Evolutionary conservation across 805 yeast genomes (phyloP), one percentile per base, ranked within the genome.

Genomic region (Scheffersomyces amazonensis): DNA sequence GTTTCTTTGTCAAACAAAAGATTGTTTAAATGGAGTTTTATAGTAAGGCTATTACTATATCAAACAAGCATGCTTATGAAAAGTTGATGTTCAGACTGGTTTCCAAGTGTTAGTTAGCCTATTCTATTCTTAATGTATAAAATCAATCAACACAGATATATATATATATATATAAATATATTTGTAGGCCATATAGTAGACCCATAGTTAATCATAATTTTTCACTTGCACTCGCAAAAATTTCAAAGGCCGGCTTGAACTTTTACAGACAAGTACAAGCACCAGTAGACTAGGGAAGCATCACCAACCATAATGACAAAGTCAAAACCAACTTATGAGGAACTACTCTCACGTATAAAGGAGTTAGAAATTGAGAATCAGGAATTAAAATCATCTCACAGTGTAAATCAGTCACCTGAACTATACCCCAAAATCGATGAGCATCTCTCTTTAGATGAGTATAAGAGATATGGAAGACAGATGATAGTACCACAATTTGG

Each of bases 401-500:
- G 10, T 16, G 19, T 29, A 9, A n/a, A 15, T 17, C 29, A 16
- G 22, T 12, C 20, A 19, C 32, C n/a, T 20, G 31, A 16, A 36
- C 19, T 20, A 13, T 34, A n/a, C 22, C 40, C 42, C 3, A 34
- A 29, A 18, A 31, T 43, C 1, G 50, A 40, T 25, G 46, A 40
- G 4, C 16, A 42, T 16, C 49, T 65, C 34, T 44, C 78, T 1
- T 56, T 75, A 15, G 86, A 82, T 27, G 99, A 93, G 57, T 89
- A 81, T 57, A 63, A 60, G 21, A 65, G 97, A 25, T 93, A 93
- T 60, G 98, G 99, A 3, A 74, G 99, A 37, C 99, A 93, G 54
- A 84, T 93, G 91, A 80, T 90, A 18, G 96, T 93, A 2, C 93
- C 95, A 2, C 84, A 78, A 41, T 69, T 89, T 35, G 87, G 89